Conservation (phyloP, 352 stramenopile species). For the Globisporangium mamillatum region DNA sequence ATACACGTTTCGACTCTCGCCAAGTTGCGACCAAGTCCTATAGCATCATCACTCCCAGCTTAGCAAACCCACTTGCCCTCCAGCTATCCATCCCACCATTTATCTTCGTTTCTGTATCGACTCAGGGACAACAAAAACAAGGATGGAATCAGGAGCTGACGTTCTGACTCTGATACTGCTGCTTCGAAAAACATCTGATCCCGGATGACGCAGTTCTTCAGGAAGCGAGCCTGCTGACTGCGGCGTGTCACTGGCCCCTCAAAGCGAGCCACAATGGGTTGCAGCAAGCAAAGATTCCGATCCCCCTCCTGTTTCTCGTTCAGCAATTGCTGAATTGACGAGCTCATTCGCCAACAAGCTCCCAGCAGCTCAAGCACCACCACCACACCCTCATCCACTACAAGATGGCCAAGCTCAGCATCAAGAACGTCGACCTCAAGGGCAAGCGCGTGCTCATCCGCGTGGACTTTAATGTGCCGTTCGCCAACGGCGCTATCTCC, state of each 20-base stretch:
- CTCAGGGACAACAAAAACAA: too few relatives aligned
- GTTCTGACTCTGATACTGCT: too few relatives aligned
- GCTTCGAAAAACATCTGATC: too few relatives aligned
- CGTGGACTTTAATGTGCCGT: constrained; percentile 99
- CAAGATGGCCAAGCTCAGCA: constrained; percentile 81
- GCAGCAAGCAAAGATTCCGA: constrained; percentile 1
- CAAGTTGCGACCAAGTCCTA: too few relatives aligned
- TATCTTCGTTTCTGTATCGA: too few relatives aligned
- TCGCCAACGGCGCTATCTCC: constrained; percentile 93
- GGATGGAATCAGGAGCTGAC: too few relatives aligned
- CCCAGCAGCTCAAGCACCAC: constrained; percentile 17
- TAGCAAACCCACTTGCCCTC: too few relatives aligned
- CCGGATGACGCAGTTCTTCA: background rate
- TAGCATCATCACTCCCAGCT: too few relatives aligned
- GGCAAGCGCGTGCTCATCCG: constrained; percentile 98
- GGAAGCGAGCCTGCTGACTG: constrained; percentile 7
- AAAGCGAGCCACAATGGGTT: background rate
- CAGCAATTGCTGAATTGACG: constrained; percentile 7
- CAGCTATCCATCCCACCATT: too few relatives aligned
- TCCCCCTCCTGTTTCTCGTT: background rate
- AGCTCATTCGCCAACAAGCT: constrained; percentile 34
- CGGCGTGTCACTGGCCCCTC: constrained; percentile 20
- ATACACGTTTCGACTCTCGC: too few relatives aligned
- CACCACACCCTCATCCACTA: background rate
- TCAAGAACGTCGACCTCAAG: constrained; percentile 93